These are phyloP conservation scores for Suhomyces kunorum DNA, from an alignment of 1,139 yeast species.

Conservation along the genomic window DNA sequence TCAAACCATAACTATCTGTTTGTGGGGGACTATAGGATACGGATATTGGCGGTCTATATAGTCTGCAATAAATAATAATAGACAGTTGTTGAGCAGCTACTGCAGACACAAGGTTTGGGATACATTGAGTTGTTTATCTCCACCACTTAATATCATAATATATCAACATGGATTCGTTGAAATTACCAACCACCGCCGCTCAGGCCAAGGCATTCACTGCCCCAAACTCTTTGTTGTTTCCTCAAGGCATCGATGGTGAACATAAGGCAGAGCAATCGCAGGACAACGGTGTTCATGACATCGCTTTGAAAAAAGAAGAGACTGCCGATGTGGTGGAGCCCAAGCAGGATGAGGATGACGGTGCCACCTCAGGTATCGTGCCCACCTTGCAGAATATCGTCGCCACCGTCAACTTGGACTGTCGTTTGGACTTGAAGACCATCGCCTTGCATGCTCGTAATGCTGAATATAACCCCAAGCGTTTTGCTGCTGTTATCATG, in stretches of 20 bases:
- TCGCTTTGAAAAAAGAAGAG: constrained; percentile 30
- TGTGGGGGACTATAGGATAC: constrained; percentile 12
- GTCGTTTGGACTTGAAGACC: constrained; percentile 92
- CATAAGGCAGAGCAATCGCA: constrained; percentile 15
- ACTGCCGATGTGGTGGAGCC: constrained; percentile 39
- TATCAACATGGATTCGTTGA: constrained; percentile 63
- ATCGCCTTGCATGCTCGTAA: constrained; percentile 98
- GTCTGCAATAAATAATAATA: constrained; percentile 15
- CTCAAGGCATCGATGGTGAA: constrained; percentile 46
- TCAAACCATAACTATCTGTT: constrained; percentile 11
- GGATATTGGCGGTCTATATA: constrained; percentile 11
- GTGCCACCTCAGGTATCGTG: constrained; percentile 86
- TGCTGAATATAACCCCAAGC: constrained; percentile 96
- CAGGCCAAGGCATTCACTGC: constrained; percentile 76
- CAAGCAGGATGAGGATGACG: constrained; percentile 57
- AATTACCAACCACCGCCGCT: constrained; percentile 79
- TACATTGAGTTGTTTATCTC: constrained; percentile 49
- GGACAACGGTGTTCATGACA: constrained; percentile 12
- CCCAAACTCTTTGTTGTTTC: constrained; percentile 63
- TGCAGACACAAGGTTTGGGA: constrained; percentile 28
- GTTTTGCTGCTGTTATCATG: constrained; percentile 99
- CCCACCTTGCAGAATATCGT: constrained; percentile 97
- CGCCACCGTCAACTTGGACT: constrained; percentile 95
- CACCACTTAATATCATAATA: constrained; percentile 13
- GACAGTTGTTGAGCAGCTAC: constrained; percentile 12